Evolutionary conservation across 352 stramenopile genomes (phyloP).

Genomic region (Globisporangium takayamanum): DNA sequence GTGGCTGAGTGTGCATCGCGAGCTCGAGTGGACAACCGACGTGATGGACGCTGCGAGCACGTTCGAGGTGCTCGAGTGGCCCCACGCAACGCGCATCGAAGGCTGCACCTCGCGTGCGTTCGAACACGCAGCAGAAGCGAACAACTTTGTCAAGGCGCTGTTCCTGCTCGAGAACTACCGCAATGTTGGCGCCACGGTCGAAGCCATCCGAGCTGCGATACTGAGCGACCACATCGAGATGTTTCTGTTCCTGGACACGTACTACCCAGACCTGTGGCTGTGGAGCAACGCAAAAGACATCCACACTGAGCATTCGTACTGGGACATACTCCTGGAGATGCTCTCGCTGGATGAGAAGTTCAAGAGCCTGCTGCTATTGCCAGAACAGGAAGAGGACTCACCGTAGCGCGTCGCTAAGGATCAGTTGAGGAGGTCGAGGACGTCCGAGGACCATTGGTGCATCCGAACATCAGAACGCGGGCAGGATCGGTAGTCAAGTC

Average conservation of each 20-base stretch:
- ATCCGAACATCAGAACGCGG: too few relatives aligned
- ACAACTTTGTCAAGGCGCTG: neutral
- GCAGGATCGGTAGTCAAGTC: too few relatives aligned
- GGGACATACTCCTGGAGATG: too few relatives aligned
- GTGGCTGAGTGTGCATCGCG: constrained; percentile 3
- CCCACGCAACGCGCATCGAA: neutral
- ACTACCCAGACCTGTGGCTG: neutral
- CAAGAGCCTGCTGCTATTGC: too few relatives aligned
- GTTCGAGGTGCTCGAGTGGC: constrained; percentile 1
- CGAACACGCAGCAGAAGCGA: neutral
- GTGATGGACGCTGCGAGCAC: constrained; percentile 5
- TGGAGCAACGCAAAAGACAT: too few relatives aligned
- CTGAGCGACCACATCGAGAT: neutral
- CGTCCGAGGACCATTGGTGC: too few relatives aligned
- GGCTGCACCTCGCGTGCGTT: neutral
- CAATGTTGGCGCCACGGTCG: neutral
- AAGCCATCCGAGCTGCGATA: neutral
- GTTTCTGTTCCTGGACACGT: constrained; percentile 2
- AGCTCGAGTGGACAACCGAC: neutral
- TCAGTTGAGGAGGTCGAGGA: too few relatives aligned
- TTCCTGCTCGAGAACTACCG: constrained; percentile 2
- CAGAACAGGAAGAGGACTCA: too few relatives aligned
- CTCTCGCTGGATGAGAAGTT: too few relatives aligned
- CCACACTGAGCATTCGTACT: too few relatives aligned
- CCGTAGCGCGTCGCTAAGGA: too few relatives aligned